These are phyloP conservation scores for Amylocarpus encephaloides DNA, from an alignment of 2,329 filamentous ascomycete genomes.

Conservation along the genomic window DNA sequence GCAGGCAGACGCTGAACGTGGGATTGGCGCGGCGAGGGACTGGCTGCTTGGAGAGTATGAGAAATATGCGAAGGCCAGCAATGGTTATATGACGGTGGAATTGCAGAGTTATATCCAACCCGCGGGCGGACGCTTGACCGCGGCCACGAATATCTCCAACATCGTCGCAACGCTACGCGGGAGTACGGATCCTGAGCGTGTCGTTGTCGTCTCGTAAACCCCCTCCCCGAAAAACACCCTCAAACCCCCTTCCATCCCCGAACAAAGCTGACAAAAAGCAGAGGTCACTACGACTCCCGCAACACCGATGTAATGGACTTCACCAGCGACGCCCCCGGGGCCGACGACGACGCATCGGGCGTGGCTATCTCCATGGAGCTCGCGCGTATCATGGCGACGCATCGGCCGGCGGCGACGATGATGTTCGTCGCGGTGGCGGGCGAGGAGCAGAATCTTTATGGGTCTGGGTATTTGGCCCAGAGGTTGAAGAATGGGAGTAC, in stretches of 20 bases:
- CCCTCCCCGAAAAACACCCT: too few relatives aligned
- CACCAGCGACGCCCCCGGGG: conserved; percentile 46
- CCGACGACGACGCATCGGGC: conserved; percentile 51
- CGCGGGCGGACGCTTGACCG: conserved; percentile 24
- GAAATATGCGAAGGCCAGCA: conserved; percentile 40
- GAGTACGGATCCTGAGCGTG: conserved; percentile 37
- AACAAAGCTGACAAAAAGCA: conserved; percentile 29
- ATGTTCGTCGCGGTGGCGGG: conserved; percentile 51
- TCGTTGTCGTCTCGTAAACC: conserved; percentile 18
- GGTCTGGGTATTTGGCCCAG: conserved; percentile 45
- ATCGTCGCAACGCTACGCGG: conserved; percentile 46
- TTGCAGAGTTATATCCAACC: conserved; percentile 46
- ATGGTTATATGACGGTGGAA: conserved; percentile 45
- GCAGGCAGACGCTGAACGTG: conserved; percentile 44
- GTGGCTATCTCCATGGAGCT: conserved; percentile 50
- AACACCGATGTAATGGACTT: conserved; percentile 46
- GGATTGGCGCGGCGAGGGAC: conserved; percentile 51
- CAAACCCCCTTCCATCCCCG: background rate
- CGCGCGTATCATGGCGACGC: conserved; percentile 44
- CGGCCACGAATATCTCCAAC: conserved; percentile 42
- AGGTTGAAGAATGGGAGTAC: conserved; percentile 44
- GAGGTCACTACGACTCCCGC: conserved; percentile 50
- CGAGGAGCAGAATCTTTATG: conserved; percentile 51
- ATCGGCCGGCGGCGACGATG: conserved; percentile 44
- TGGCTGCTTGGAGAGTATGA: conserved; percentile 48